Base-by-base conservation (phyloP, 2,329 filamentous ascomycete genomes). In the Paraconiothyrium sp. region DNA sequence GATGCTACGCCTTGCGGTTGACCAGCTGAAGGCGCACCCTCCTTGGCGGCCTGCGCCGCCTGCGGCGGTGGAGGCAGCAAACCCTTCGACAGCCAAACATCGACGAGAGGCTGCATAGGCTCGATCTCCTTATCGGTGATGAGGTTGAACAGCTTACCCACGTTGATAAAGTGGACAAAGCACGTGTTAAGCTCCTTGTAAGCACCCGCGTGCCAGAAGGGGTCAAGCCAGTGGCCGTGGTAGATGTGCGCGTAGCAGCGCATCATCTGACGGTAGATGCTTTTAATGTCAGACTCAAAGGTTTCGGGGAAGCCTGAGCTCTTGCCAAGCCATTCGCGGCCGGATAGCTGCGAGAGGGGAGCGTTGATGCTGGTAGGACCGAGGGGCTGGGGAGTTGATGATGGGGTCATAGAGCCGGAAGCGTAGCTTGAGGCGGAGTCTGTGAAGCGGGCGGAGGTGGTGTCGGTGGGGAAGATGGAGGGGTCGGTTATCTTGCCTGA, bases 81-180 rank as follows among this genome's bases (percentile, higher is more conserved):
- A 61, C 94, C 93, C 75, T 94, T 94, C 65, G 90, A 90, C 30
- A 93, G 89, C 90, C 94, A 97, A 51, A 97, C 86, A 73, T 97
- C 93, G 69, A 98, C 92, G 69, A 98, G 82, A 30, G 92, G 93
- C 82, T 96, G 92, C 93, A 98, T 97, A 24, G 94, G 94, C 84
- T 97, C 94, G 72, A 96, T 87, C 80, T 97, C 94, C 73, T 93
- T 91, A 61, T 93, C 92, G 69, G 91, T 91, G 64, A 98, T 87
- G 82, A 98, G 72, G 14, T 80, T 79, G 63, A 93, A 89, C 74
- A 97, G 88, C 74, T 93, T 94, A 58, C 93, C 95, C 51, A 84
- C 83, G 62, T 84, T 84, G 72, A 84, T 77, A 67, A 85, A 84
- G 69, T 84, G 83, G 57, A 84, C 80, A 70, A 84, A 84, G 78